Conservation (phyloP, 2,329 filamentous ascomycete species). For the Verticillium zaregamsianum region DNA sequence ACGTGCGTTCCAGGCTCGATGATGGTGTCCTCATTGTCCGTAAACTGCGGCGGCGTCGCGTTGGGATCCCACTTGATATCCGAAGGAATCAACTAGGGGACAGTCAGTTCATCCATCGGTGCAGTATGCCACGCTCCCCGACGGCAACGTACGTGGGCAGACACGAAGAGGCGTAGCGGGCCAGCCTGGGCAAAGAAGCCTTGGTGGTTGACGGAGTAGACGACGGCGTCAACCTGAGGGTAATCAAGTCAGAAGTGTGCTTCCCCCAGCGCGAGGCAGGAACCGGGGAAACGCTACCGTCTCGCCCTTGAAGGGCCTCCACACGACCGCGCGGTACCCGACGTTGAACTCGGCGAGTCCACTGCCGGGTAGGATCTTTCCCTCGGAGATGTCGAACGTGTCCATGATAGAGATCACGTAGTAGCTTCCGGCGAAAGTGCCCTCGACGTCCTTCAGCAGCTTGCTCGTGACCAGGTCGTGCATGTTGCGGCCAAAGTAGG, state of each 20-base stretch:
- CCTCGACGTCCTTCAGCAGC: constrained; percentile 89
- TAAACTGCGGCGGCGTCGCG: constrained; percentile 93
- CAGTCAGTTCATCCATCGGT: constrained; percentile 16
- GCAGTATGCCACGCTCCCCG: background rate
- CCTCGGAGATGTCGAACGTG: constrained; percentile 90
- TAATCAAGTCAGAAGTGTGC: constrained; percentile 17
- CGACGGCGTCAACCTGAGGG: constrained; percentile 82
- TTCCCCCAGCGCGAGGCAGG: constrained; percentile 11
- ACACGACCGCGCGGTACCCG: constrained; percentile 91
- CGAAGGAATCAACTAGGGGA: constrained; percentile 73
- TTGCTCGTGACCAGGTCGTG: constrained; percentile 86
- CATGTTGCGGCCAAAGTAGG: constrained; percentile 93
- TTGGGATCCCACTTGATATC: constrained; percentile 95
- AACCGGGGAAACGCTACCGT: constrained; percentile 56
- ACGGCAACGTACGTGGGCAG: constrained; percentile 64
- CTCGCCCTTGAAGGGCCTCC: constrained; percentile 97
- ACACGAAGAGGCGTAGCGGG: constrained; percentile 74
- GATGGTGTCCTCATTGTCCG: constrained; percentile 87
- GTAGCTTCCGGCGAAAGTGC: constrained; percentile 90
- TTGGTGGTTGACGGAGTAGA: constrained; percentile 84
- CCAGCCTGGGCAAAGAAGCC: constrained; percentile 87
- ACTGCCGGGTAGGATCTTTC: constrained; percentile 84
- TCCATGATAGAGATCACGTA: constrained; percentile 99
- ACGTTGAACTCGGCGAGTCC: constrained; percentile 94
- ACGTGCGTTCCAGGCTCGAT: constrained; percentile 94